Evolutionary conservation across 1,284 basidiomycete species (phyloP).

Genomic region (Coriolopsis trogii): DNA sequence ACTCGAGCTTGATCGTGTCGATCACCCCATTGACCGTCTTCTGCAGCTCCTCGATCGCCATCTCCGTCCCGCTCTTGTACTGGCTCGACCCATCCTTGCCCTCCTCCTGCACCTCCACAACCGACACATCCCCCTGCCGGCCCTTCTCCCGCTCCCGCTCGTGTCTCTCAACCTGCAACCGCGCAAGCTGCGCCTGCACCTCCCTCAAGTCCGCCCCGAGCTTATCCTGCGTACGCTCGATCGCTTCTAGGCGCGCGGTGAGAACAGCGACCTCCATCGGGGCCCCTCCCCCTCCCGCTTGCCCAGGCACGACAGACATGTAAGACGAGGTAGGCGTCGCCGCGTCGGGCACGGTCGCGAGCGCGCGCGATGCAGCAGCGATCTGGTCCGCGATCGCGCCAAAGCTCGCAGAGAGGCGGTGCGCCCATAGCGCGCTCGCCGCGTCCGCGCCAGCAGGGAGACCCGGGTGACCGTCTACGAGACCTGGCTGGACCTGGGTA

Average conservation of each 20-base stretch:
- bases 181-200: slow-evolving; percentile 30
- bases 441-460: slow-evolving; percentile 1
- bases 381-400: slow-evolving; percentile 44
- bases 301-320: slow-evolving; percentile 1
- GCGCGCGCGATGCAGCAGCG: slow-evolving; percentile 41
- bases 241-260: slow-evolving; percentile 30
- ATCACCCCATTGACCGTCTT: slow-evolving; percentile 35
- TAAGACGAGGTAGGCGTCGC: not conserved
- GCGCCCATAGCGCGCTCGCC: slow-evolving; percentile 26
- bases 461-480: no score
- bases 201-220: slow-evolving; percentile 31
- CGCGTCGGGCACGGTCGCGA: slow-evolving; percentile 33
- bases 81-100: slow-evolving; percentile 4
- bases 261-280: slow-evolving; percentile 22
- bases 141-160: not conserved
- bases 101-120: slow-evolving; percentile 14
- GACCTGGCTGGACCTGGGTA: no score
- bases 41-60: slow-evolving; percentile 34
- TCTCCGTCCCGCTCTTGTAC: slow-evolving; percentile 23
- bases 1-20: slow-evolving; percentile 40
- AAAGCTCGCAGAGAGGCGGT: slow-evolving; percentile 40
- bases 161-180: slow-evolving; percentile 3
- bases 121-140: slow-evolving; percentile 11
- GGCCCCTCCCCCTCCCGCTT: not conserved
- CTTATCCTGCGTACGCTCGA: slow-evolving; percentile 35